Evolutionary conservation across 2,329 filamentous ascomycete species (phyloP), one percentile per base, ranked within the genome.

Genomic region (Penicillium sp.): DNA sequence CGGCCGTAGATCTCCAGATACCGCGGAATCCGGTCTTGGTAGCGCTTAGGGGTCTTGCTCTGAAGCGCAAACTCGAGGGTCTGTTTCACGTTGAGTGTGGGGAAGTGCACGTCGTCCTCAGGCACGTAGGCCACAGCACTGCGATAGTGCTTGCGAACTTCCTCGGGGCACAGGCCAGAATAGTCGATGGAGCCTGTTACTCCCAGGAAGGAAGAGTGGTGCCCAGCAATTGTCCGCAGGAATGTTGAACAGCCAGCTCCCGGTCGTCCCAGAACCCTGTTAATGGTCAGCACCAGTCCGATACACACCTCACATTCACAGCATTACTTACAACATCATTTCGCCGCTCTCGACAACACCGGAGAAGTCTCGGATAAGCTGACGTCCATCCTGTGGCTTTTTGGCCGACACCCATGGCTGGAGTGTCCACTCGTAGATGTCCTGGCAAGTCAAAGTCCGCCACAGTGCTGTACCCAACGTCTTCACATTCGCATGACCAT

Each of bases 371-470:
- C 84, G 75, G 51, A 88, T 82, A 3, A 88, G 67, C 7, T 74
- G 76, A 29, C 80, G 75, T 5, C 75, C 77, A 52, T 77, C 69
- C 29, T 75, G 70, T 10, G 76, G 72, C 27, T 74, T 70, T 12
- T 73, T 70, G 10, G 75, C 64, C 29, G 68, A 69, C 8, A 81
- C 33, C 47, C 73, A 74, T 1, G 80, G 80, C 36, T 83, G 65
- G 55, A 80, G 78, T 2, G 77, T 69, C 49, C 75, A 76, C 15
- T 90, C 66, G 15, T 88, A 75, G 21, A 76, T 77, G 69, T 88
- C 90, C 3, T 90, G 75, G 61, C 91, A 86, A 0, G 88, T 89
- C 61, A 91, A 88, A 0, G 87, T 90, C n/a, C 87, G 87, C 29
- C 89, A 64, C 23, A 91, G 76, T 1, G 88, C 87, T 46, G 86